Evolutionary conservation across 1,284 basidiomycete species (phyloP).

Genomic region (Ustilago crameri): DNA sequence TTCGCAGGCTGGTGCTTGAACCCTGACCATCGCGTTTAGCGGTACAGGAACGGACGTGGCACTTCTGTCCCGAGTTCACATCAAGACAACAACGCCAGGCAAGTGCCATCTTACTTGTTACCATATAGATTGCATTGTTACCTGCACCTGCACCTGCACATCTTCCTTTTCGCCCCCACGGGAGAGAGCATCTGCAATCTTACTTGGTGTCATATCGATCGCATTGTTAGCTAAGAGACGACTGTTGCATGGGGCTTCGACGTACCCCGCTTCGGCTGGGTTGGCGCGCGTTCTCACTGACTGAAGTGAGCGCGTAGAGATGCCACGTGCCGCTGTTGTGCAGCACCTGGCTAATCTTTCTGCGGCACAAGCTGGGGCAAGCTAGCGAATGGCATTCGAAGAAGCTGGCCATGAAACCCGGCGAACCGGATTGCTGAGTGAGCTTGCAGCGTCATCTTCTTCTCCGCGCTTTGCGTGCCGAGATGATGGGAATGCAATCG

Average conservation of each 20-base stretch:
- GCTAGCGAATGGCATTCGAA: too few relatives aligned
- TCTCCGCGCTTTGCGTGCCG: background rate
- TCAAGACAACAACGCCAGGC: too few relatives aligned
- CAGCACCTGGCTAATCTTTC: too few relatives aligned
- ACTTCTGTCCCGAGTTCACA: too few relatives aligned
- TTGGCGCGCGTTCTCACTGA: background rate
- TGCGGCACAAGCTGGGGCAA: too few relatives aligned
- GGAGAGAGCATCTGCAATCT: too few relatives aligned
- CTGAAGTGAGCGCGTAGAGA: background rate
- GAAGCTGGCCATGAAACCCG: background rate
- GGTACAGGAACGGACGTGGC: too few relatives aligned
- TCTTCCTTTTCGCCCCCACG: too few relatives aligned
- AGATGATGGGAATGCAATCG: constrained; percentile 1
- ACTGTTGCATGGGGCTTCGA: background rate
- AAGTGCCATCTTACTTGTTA: too few relatives aligned
- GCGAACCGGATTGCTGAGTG: constrained; percentile 5
- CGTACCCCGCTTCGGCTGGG: background rate
- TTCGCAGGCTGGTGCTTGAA: constrained; percentile 27
- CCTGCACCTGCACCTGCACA: too few relatives aligned
- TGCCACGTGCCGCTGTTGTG: background rate
- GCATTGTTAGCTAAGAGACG: background rate
- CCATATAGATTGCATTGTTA: too few relatives aligned
- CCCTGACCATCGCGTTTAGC: too few relatives aligned
- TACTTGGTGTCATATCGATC: background rate
- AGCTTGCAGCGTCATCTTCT: constrained; percentile 9